Base-by-base conservation (phyloP, 176 grass and related monocot species). In the Aechmea fasciata region DNA sequence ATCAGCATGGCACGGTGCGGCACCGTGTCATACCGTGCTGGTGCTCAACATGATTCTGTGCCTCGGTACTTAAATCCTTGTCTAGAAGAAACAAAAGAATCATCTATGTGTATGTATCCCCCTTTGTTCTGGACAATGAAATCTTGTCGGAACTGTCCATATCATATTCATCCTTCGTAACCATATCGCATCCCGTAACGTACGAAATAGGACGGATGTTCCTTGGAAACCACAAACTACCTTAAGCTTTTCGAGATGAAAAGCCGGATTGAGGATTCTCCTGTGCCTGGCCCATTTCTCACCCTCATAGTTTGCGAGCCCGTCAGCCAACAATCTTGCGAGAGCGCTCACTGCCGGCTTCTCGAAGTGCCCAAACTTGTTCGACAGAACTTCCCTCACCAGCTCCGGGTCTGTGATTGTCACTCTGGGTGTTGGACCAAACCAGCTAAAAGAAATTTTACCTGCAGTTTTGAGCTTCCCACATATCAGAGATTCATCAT, bases 271-370 rank as follows among this genome's bases (percentile, higher is more conserved):
- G 69, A 90, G 76, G 53, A 90, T 82, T 83, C 83, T 82, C 48
- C 83, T 65, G 69, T 90, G 87, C 57, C 81, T 78, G 3, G 74
- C 87, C 83, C 87, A 90, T 65, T 90, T 83, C 64, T 90, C 87
- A 11, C 86, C 85, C 0, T 88, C 82, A 59, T 85, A 63, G 57
- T 55, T 84, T 2, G 50, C 62, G 50, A 96, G 47, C 11, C 92
- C 88, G 57, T 63, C 50, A 9, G 76, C 75, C 1, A 96, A 49
- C 50, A 86, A 11, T 25, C 66, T 71, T 0, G 41, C 25, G 0
- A 91, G 63, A 57, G 68, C 57, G 76, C 64, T 79, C 20, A 49
- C 7, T 0, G 3, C 71, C 64, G 79, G 76, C 55, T 82, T 96
- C 7, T 67, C 66, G n/a, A 88, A 91, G 70, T 88, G 88, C 1